Base-by-base conservation (phyloP, 345 rosid genomes). In the Viola odorata region DNA sequence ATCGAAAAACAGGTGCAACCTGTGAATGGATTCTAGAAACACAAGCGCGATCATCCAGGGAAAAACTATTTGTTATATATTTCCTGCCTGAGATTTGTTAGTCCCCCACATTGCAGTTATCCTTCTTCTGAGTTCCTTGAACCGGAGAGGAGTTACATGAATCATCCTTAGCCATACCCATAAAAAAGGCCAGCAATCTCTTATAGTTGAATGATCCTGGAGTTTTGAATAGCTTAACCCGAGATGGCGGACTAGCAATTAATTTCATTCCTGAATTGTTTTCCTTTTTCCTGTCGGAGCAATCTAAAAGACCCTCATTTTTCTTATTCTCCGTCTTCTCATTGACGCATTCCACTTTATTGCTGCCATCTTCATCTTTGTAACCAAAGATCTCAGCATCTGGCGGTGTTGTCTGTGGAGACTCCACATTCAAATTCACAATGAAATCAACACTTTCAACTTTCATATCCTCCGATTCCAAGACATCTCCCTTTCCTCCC, bases 181-280 rank as follows among this genome's bases (percentile, higher is more conserved):
- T 73, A 80, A 87, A 77, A 73, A 77, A 89, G 1, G 96, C 95
- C 53, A 89, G 91, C 85, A 89, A 57, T 72, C 95, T 83, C 78
- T 83, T 69, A 56, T 87, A 83, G 67, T 82, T 75, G 39, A 89
- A 65, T 0, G 95, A 87, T 1, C 77, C 79, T 3, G 82, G 78
- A 15, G 82, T 53, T 72, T 74, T 78, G 73, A 77, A 81, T 61
- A 84, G 68, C 75, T 64, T 81, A 41, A 69, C 57, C 37, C 76
- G 75, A 36, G 68, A 59, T 49, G 69, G 66, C 7, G 75, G 79
- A 50, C 48, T 72, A 55, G 73, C 71, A 58, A 62, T 73, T 2
- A 49, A 66, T 42, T 51, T 58, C 15, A 45, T 17, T 59, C 47
- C 60, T 5, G 39, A 51, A 62, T 49, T 41, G 3, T 60, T 41